Conservation (phyloP, 805 yeast genomes). For the Candida arabinofermentans region DNA sequence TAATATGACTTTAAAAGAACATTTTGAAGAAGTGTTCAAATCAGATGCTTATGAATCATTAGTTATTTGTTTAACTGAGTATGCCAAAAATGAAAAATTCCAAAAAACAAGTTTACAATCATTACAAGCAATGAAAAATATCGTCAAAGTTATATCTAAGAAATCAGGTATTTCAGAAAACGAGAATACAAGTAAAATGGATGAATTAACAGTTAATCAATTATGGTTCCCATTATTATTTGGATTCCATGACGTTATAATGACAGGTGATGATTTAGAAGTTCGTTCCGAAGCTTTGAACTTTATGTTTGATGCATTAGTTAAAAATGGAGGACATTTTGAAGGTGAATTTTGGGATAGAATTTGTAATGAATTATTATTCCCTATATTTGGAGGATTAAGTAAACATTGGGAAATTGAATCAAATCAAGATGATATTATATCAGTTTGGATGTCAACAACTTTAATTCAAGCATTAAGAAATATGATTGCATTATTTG, state of each 20-base stretch:
- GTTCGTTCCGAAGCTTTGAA: slow-evolving; percentile 87
- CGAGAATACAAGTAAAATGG: slow-evolving; percentile 40
- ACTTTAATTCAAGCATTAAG: slow-evolving; percentile 94
- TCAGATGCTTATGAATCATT: slow-evolving; percentile 69
- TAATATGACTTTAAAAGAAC: slow-evolving; percentile 55
- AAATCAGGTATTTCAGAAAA: slow-evolving; percentile 26
- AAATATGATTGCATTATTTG: slow-evolving; percentile 77
- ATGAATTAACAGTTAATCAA: slow-evolving; percentile 16
- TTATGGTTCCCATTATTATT: slow-evolving; percentile 85
- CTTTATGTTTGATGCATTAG: slow-evolving; percentile 74
- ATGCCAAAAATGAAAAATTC: slow-evolving; percentile 79
- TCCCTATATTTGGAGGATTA: slow-evolving; percentile 86
- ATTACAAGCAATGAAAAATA: slow-evolving; percentile 62
- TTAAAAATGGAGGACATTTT: slow-evolving; percentile 75
- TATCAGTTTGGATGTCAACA: slow-evolving; percentile 95
- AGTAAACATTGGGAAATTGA: slow-evolving; percentile 71
- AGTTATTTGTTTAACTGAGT: slow-evolving; percentile 70
- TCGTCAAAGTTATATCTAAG: slow-evolving; percentile 57
- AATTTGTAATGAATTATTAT: slow-evolving; percentile 70
- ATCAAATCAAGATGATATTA: slow-evolving; percentile 68
- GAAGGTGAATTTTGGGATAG: slow-evolving; percentile 76
- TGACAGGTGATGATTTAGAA: slow-evolving; percentile 92
- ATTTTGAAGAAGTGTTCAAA: slow-evolving; percentile 55
- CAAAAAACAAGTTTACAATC: slow-evolving; percentile 81
- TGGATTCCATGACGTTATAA: slow-evolving; percentile 82